Evolutionary conservation across 2,329 filamentous ascomycete species (phyloP).

Genomic region (Penicillium occitanis): DNA sequence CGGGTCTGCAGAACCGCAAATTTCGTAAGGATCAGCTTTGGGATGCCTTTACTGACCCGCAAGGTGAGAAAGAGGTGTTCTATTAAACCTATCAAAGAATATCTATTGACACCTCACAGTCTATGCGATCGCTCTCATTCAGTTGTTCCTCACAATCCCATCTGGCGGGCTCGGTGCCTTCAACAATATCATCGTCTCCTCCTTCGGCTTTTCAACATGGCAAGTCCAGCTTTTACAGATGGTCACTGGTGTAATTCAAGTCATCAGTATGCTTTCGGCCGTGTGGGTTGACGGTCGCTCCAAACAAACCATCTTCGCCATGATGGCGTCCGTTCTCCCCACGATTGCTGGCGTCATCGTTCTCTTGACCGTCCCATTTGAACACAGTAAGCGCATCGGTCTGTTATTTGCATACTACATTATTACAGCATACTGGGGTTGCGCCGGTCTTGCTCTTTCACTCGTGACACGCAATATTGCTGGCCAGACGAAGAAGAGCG

Average conservation of each 20-base stretch:
- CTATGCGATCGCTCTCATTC: slow-evolving; percentile 7
- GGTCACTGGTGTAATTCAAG: slow-evolving; percentile 7
- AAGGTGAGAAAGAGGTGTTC: neutral
- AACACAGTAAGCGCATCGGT: slow-evolving; percentile 35
- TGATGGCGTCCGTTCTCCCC: slow-evolving; percentile 8
- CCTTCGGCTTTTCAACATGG: slow-evolving; percentile 12
- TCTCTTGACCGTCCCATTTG: slow-evolving; percentile 7
- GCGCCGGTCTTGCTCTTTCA: slow-evolving; percentile 65
- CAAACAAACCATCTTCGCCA: slow-evolving; percentile 8
- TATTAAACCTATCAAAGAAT: neutral
- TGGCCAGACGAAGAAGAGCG: slow-evolving; percentile 71
- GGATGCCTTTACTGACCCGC: slow-evolving; percentile 13
- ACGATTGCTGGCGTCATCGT: slow-evolving; percentile 10
- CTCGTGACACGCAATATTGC: slow-evolving; percentile 69
- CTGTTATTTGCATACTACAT: slow-evolving; percentile 69
- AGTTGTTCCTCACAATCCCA: slow-evolving; percentile 4
- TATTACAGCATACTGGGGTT: slow-evolving; percentile 74
- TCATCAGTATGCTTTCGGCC: slow-evolving; percentile 4
- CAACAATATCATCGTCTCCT: slow-evolving; percentile 10
- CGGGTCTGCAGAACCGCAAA: slow-evolving; percentile 7
- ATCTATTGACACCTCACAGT: neutral
- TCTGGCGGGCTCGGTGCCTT: slow-evolving; percentile 12
- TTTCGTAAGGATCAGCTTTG: slow-evolving; percentile 14
- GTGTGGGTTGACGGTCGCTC: slow-evolving; percentile 8
- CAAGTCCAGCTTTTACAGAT: slow-evolving; percentile 10